Percentiles rank a stretch among this genome's conserved stretches.
phyloP scores from a whole-genome alignment of 1,284 basidiomycete species.

The Phylloporus gajari region DNA sequence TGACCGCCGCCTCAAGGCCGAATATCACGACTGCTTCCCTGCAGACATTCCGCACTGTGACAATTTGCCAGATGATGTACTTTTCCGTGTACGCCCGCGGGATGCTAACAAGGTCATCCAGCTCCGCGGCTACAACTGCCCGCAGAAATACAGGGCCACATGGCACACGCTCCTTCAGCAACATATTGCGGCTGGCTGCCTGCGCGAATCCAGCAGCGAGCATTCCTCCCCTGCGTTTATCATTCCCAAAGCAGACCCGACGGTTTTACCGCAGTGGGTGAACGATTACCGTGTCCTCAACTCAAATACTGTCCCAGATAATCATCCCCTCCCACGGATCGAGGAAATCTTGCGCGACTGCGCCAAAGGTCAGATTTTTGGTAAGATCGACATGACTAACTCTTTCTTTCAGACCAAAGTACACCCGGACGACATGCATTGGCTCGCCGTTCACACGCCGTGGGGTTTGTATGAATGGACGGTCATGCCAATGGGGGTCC shows the following conservation, averaged over 20 bases:
- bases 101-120: neutral
- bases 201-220: neutral
- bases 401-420: slow-evolving; percentile 50
- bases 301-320: slow-evolving; percentile 31
- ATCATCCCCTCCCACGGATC: slow-evolving; percentile 37
- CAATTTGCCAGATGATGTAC: neutral
- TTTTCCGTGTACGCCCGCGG: neutral
- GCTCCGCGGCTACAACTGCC: neutral
- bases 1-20: neutral
- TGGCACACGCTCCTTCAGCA: neutral
- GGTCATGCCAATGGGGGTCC: slow-evolving; percentile 42
- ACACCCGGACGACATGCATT: slow-evolving; percentile 44
- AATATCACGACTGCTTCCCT: neutral
- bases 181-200: neutral
- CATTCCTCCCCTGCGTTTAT: slow-evolving; percentile 14
- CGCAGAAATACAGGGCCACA: neutral
- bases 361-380: slow-evolving; percentile 31
- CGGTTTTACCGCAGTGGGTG: slow-evolving; percentile 18
- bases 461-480: slow-evolving; percentile 40
- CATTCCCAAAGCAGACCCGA: slow-evolving; percentile 20
- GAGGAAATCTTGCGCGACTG: slow-evolving; percentile 32
- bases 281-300: slow-evolving; percentile 34
- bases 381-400: slow-evolving; percentile 52
- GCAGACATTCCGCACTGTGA: neutral
- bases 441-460: slow-evolving; percentile 45